Evolutionary conservation across 2,329 filamentous ascomycete species (phyloP).

Genomic region (Orbilia ellipsospora): DNA sequence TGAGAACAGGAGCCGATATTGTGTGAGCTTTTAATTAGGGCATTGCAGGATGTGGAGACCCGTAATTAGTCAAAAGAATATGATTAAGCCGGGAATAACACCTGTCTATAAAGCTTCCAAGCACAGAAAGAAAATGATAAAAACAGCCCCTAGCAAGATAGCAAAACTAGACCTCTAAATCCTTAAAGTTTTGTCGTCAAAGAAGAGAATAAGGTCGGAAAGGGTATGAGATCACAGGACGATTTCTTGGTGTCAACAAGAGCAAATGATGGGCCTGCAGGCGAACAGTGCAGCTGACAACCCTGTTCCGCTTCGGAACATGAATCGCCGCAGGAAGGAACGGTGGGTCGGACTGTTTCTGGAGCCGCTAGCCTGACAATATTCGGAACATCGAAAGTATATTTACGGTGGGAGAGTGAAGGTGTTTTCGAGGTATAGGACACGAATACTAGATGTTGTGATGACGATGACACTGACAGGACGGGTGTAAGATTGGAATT

Average conservation of each 20-base stretch:
- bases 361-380: background rate
- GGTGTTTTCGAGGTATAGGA: background rate
- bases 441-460: background rate
- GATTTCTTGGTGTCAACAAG: slow-evolving; percentile 26
- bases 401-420: background rate
- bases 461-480: no score
- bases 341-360: slow-evolving; percentile 2
- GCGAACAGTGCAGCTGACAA: slow-evolving; percentile 53
- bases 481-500: no score
- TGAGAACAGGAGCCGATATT: slow-evolving; percentile 6
- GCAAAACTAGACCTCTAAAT: slow-evolving; percentile 3
- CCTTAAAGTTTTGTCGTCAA: slow-evolving; percentile 2
- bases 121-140: slow-evolving; percentile 3
- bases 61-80: background rate
- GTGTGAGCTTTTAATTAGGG: slow-evolving; percentile 24
- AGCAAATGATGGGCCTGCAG: slow-evolving; percentile 50
- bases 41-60: slow-evolving; percentile 32
- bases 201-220: slow-evolving; percentile 11
- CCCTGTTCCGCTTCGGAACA: slow-evolving; percentile 31
- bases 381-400: no score
- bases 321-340: slow-evolving; percentile 5
- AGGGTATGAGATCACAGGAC: slow-evolving; percentile 53
- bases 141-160: slow-evolving; percentile 11
- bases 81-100: slow-evolving; percentile 5
- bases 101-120: background rate